A percentile compares a stretch with the other conserved stretches of the same genome.
These are phyloP conservation scores for Trichosanthes cucumerina DNA, from an alignment of 306 rosid species.

Conservation along the genomic window DNA sequence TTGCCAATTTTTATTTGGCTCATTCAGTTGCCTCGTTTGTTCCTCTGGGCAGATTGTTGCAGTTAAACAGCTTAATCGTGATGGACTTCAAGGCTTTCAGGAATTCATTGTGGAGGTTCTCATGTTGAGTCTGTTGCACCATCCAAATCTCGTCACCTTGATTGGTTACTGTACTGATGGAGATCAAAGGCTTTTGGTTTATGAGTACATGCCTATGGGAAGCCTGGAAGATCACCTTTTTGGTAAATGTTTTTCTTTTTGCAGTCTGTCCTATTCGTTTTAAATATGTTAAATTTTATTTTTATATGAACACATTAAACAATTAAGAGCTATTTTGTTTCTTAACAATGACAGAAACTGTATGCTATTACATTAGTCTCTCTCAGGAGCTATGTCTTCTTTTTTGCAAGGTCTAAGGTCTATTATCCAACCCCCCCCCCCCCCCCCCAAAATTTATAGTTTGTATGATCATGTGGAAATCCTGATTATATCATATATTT, in stretches of 20 bases:
- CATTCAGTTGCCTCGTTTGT: neutral
- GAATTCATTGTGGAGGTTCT: constrained; percentile 92
- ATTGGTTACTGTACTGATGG: constrained; percentile 96
- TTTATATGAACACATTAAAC: neutral
- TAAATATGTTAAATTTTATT: neutral
- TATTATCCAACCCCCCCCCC: no score
- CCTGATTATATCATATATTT: neutral
- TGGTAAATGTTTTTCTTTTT: constrained; percentile 23
- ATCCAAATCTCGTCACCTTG: constrained; percentile 78
- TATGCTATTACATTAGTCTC: neutral
- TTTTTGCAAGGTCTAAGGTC: neutral
- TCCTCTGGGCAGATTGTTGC: constrained; percentile 60
- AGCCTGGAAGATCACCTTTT: constrained; percentile 75
- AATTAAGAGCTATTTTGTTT: neutral
- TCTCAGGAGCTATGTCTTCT: neutral
- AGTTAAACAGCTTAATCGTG: constrained; percentile 68
- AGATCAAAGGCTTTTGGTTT: constrained; percentile 83
- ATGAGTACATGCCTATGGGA: constrained; percentile 83
- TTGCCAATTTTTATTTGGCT: neutral
- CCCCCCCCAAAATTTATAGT: no score
- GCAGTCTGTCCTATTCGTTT: neutral
- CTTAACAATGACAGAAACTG: neutral
- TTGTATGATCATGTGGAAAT: neutral
- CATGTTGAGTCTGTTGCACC: constrained; percentile 84
- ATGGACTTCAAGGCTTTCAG: constrained; percentile 83